Percentiles rank a stretch among this genome's conserved stretches.
Evolutionary conservation across 305 asterid genomes (phyloP).

Genomic region (Plantago lanceolata): DNA sequence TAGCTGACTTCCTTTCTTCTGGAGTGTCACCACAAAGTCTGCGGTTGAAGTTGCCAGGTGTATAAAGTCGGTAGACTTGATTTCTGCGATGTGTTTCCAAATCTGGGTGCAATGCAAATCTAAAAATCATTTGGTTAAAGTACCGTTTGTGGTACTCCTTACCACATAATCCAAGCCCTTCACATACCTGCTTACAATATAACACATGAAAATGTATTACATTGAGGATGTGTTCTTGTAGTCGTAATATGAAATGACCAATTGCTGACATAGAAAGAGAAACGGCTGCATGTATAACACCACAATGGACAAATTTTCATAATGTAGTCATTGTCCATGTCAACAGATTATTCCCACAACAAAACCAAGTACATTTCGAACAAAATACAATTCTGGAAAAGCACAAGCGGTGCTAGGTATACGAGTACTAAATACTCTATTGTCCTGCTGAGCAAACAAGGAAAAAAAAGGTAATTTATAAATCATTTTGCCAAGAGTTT

Average conservation of each 20-base stretch:
- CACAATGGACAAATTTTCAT: not conserved
- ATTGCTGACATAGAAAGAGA: not conserved
- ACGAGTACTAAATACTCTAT: too few relatives aligned
- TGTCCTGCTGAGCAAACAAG: too few relatives aligned
- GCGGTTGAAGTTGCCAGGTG: conserved; percentile 52
- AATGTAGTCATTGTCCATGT: not conserved
- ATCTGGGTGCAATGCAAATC: conserved; percentile 65
- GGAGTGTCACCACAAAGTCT: conserved; percentile 36
- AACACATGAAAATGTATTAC: conserved; percentile 22
- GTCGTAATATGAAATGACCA: conserved; percentile 5
- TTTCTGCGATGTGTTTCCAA: conserved; percentile 58
- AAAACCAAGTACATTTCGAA: not conserved
- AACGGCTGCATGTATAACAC: not conserved
- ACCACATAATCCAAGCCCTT: conserved; percentile 68
- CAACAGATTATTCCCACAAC: not conserved
- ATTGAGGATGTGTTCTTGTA: conserved; percentile 1
- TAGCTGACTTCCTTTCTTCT: conserved; percentile 29
- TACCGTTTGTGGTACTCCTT: conserved; percentile 72
- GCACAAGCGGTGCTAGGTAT: too few relatives aligned
- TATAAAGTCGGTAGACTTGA: conserved; percentile 74
- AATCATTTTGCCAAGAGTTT: conserved; percentile 14
- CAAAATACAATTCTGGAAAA: not conserved
- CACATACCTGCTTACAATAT: conserved; percentile 50
- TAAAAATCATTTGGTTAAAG: conserved; percentile 47
- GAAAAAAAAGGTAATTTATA: not conserved